Base-by-base conservation (phyloP, 2,329 filamentous ascomycete genomes). In the Chaetoscypha palmicola region DNA sequence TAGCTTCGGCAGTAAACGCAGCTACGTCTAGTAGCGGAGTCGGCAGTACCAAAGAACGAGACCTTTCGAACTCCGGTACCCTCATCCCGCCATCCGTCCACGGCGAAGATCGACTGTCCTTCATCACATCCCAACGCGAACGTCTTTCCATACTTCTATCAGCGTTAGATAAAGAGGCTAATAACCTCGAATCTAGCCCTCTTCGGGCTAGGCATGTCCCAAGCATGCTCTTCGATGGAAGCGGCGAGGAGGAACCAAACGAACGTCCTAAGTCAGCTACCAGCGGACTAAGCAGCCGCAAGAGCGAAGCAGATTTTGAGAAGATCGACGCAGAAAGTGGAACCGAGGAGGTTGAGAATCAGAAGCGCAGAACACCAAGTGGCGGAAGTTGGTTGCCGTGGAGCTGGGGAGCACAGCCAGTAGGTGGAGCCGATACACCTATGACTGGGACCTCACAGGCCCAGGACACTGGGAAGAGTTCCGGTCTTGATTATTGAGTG, bases 271-370 rank as follows among this genome's bases (percentile, higher is more conserved):
- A 42, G 44, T 59, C 54, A 28, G 46, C 54, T 4, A 42, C 65
- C 56, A 75, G 73, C 49, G 78, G 70, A 2, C 66, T 94, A 57
- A 83, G 78, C 56, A 91, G 91, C 68, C 91, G 86, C 59, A 80
- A 81, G 51, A 94, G 86, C 62, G 89, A 95, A 61, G 78, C 77
- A 16, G 91, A 94, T 56, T 96, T 96, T 59, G 89, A 94, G 59
- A 86, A 87, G 62, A 86, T 94, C 54, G 85, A 92, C 50, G 79
- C 81, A 24, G 84, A 90, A 59, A 83, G 80, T 57, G 74, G 73
- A 8, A 68, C 68, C 20, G 80, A 77, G 58, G 76, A 77, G 35
- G 70, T 68, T 23, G 69, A 26, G 5, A 9, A 17, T 11, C 20
- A 56, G 8, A 58, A 56, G 11, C 48, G 48, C 20, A 43, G 49